phyloP scores from a whole-genome alignment of 768 basidiomycete species.

The Trametes sanguinea region DNA sequence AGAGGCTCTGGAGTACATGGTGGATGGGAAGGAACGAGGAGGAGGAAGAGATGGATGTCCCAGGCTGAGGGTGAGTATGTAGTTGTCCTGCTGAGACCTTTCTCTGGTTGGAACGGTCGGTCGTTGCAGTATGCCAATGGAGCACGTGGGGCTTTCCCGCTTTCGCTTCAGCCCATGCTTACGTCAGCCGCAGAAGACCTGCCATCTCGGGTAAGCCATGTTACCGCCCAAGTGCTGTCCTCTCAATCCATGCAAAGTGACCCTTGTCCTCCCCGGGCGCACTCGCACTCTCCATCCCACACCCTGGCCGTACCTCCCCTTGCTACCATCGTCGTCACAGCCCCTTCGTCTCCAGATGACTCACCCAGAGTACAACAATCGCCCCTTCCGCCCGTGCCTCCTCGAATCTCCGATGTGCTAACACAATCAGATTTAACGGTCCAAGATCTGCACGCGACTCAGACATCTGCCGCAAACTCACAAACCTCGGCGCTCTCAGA shows the following conservation, averaged over 20 bases:
- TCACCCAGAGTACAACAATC: neutral
- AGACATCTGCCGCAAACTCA: neutral
- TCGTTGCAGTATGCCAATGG: constrained; percentile 13
- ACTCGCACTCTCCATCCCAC: neutral
- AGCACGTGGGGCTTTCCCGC: constrained; percentile 9
- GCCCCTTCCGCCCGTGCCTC: constrained; percentile 4
- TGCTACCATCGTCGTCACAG: constrained; percentile 27
- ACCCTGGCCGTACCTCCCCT: neutral
- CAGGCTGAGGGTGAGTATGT: neutral
- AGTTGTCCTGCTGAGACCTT: constrained; percentile 18
- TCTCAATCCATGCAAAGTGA: constrained; percentile 7
- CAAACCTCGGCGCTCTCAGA: constrained; percentile 10
- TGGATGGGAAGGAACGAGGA: neutral
- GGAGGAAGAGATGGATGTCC: neutral
- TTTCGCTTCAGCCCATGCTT: neutral
- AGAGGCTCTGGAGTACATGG: constrained; percentile 39
- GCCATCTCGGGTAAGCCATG: constrained; percentile 4
- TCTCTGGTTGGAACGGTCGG: constrained; percentile 9
- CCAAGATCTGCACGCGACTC: neutral
- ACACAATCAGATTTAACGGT: constrained; percentile 13
- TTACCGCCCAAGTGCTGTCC: neutral
- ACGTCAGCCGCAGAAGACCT: constrained; percentile 10
- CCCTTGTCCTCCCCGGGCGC: neutral
- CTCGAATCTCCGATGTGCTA: constrained; percentile 1
- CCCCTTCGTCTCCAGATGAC: constrained; percentile 28